Evolutionary conservation across 129 eudicot genomes (phyloP), one percentile per base, ranked within the genome.

Genomic region (Tanacetum coccineum): DNA sequence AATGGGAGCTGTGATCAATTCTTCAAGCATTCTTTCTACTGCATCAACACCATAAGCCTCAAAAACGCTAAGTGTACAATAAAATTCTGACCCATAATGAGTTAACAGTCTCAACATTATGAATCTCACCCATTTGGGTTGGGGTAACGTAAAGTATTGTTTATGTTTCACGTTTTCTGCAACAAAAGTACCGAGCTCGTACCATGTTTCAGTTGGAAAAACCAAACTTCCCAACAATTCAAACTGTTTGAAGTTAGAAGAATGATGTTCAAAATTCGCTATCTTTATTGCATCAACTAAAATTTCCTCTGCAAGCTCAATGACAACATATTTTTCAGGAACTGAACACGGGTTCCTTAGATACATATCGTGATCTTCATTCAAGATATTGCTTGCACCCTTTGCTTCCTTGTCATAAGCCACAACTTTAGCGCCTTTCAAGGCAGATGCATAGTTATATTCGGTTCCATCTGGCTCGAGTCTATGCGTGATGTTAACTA

Each of bases 81-180:
- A 93, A 78, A 88, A 89, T 51, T 93, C 98, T 2, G 96, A 82
- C 20, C 98, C 96, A 47, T 93, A 93, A 84, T 93, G 98, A 61
- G 95, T 86, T 4, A 86, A 71, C 28, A 93, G 75, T 20, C 78
- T 77, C 77, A 93, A 73, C 82, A 77, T 88, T 72, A 93, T 66
- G 71, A 88, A 93, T 44, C 95, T 79, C 13, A 79, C 91, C 95
- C 96, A 93, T 73, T 89, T 84, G 13, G 96, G 96, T 64, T 86
- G 96, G 4, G 87, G 86, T 28, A 93, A 72, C 79, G 81, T 82
- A 63, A 93, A 93, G 32, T 74, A 78, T 25, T 93, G 98, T n/a
- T 68, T 75, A 48, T 88, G 95, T 74, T 93, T 93, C 6, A 76
- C 91, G 58, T 93, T 93, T 63, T 89, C 91, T 40, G 96, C 98